Evolutionary conservation across 176 grass and related monocot species (phyloP).

Genomic region (Chrysopogon serrulatus): DNA sequence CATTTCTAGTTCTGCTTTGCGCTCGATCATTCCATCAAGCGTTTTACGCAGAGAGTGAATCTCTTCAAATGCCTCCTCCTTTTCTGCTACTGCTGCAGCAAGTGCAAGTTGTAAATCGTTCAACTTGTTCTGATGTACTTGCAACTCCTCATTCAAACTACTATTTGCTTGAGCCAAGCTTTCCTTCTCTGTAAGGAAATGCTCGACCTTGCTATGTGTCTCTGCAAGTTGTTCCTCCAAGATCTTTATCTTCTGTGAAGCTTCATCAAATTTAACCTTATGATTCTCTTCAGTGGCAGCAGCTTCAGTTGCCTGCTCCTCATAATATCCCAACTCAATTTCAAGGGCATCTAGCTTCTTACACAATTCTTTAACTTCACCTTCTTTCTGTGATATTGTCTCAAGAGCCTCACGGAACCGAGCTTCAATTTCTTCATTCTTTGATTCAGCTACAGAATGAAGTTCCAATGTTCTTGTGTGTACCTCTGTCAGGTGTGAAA

Average conservation of each 20-base stretch:
- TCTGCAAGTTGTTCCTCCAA: conserved; percentile 45
- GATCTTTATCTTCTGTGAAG: conserved; percentile 30
- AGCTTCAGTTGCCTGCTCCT: conserved; percentile 65
- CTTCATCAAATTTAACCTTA: conserved; percentile 47
- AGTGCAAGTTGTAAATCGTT: conserved; percentile 60
- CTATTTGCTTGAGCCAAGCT: conserved; percentile 46
- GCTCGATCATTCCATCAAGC: conserved; percentile 51
- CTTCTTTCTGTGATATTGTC: conserved; percentile 45
- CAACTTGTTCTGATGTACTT: conserved; percentile 56
- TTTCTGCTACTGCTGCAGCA: conserved; percentile 51
- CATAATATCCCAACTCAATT: conserved; percentile 62
- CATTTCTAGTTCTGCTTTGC: conserved; percentile 54
- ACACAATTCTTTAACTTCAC: conserved; percentile 62
- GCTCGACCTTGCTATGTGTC: conserved; percentile 44
- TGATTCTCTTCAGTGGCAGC: conserved; percentile 42
- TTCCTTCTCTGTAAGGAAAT: conserved; percentile 55
- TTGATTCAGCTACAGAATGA: conserved; percentile 46
- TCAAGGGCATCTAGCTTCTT: conserved; percentile 76
- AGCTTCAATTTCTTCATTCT: conserved; percentile 43
- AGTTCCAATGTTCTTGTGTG: conserved; percentile 53
- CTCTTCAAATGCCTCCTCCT: conserved; percentile 42
- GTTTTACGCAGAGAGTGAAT: conserved; percentile 42
- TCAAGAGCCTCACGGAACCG: conserved; percentile 46
- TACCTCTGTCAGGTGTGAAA: conserved; percentile 45
- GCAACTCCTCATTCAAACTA: conserved; percentile 56